These are phyloP conservation scores for Centaurea solstitialis DNA, from an alignment of 129 eudicot species.

Conservation along the genomic window DNA sequence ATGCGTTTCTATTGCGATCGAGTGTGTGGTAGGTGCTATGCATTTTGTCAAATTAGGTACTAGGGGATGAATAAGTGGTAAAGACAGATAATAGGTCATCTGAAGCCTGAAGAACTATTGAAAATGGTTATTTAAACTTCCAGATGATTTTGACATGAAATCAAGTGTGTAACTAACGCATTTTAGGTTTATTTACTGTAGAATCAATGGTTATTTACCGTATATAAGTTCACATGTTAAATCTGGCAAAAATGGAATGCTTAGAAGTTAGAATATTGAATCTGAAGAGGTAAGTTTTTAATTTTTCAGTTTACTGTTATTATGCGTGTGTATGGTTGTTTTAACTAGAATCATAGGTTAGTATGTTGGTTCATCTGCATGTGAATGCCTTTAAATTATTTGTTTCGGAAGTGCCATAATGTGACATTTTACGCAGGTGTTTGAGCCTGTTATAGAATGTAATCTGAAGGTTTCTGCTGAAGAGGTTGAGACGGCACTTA, in stretches of 20 bases:
- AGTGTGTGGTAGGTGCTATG: conserved; percentile 3
- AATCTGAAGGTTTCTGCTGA: conserved; percentile 76
- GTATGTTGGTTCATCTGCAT: not conserved
- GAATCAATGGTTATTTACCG: not conserved
- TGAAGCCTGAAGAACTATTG: not conserved
- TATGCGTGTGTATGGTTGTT: conserved; percentile 10
- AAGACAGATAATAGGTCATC: not conserved
- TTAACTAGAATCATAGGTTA: not conserved
- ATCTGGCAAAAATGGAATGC: not conserved
- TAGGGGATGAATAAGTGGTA: not conserved
- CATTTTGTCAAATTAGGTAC: not conserved
- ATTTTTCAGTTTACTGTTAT: not conserved
- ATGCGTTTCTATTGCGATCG: not conserved
- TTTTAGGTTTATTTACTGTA: conserved; percentile 4
- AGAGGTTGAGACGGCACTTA: conserved; percentile 73
- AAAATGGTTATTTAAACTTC: conserved; percentile 6
- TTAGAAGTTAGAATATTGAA: not conserved
- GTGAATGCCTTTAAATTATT: not conserved
- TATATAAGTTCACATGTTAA: not conserved
- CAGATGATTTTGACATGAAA: conserved; percentile 6
- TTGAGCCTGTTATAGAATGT: conserved; percentile 61
- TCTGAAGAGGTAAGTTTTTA: not conserved
- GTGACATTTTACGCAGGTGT: conserved; percentile 52
- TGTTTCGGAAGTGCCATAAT: not conserved
- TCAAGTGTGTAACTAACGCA: not conserved